Evolutionary conservation across 108 stramenopile species (phyloP).

Genomic region (Parietichytrium sp.): DNA sequence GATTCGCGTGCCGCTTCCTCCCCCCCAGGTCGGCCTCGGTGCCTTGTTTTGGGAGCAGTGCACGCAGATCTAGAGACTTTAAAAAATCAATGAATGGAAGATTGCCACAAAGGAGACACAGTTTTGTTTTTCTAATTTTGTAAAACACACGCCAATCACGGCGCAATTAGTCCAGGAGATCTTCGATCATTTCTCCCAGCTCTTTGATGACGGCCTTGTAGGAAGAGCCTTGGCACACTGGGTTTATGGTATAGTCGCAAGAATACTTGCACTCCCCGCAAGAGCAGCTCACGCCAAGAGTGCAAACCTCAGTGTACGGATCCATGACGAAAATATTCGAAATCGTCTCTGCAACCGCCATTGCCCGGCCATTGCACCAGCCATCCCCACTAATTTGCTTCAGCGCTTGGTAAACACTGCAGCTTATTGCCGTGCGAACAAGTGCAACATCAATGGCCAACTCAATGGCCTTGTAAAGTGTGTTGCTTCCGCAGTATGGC

Average conservation of each 20-base stretch:
- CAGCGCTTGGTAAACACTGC: not conserved
- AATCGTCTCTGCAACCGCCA: not conserved
- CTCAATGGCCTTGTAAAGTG: not conserved
- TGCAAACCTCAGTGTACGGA: not conserved
- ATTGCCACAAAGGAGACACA: too few relatives aligned
- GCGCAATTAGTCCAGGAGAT: too few relatives aligned
- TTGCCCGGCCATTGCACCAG: not conserved
- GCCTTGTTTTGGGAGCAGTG: too few relatives aligned
- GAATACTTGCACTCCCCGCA: not conserved
- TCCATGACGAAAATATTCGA: not conserved
- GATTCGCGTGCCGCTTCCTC: too few relatives aligned
- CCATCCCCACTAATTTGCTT: conserved; percentile 11
- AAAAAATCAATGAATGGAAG: too few relatives aligned
- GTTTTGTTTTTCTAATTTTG: too few relatives aligned
- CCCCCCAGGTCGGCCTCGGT: too few relatives aligned
- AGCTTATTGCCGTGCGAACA: not conserved
- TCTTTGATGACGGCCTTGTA: not conserved
- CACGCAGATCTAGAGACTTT: too few relatives aligned
- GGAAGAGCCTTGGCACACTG: not conserved
- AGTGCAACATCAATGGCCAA: not conserved
- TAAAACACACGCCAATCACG: too few relatives aligned
- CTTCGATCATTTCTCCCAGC: too few relatives aligned
- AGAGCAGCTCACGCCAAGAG: not conserved
- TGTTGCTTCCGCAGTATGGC: not conserved
- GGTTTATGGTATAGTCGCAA: not conserved